phyloP scores from a whole-genome alignment of 2,329 filamentous ascomycete genomes.

The Alternaria arbusti region DNA sequence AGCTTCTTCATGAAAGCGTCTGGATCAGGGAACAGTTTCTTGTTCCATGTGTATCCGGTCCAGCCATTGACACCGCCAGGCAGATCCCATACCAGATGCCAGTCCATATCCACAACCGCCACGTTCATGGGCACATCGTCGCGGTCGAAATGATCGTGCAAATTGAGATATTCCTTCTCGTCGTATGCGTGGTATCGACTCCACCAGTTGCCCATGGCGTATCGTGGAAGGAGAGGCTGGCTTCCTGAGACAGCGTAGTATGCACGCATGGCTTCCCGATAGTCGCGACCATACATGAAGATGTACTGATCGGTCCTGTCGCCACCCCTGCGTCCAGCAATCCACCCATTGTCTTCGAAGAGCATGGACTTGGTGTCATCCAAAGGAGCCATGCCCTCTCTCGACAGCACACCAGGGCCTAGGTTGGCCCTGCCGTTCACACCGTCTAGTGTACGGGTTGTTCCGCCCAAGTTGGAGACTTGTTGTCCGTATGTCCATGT shows the following conservation, averaged over 20 bases:
- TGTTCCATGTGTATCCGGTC: constrained; percentile 70
- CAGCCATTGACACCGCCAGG: constrained; percentile 55
- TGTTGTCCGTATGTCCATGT: constrained; percentile 60
- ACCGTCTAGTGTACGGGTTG: constrained; percentile 62
- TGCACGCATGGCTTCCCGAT: constrained; percentile 59
- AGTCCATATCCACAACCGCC: constrained; percentile 71
- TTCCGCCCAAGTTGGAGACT: constrained; percentile 54
- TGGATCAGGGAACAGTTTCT: constrained; percentile 64
- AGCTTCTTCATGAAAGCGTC: constrained; percentile 58
- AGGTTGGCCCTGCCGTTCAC: constrained; percentile 60
- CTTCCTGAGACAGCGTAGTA: constrained; percentile 64
- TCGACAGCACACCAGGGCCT: constrained; percentile 59
- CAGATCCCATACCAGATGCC: constrained; percentile 61
- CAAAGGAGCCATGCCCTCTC: constrained; percentile 58
- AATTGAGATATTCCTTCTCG: constrained; percentile 60
- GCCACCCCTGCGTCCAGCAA: constrained; percentile 56
- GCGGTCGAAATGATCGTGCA: constrained; percentile 63
- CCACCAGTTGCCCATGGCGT: constrained; percentile 71
- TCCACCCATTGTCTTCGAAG: constrained; percentile 61
- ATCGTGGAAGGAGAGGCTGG: constrained; percentile 63
- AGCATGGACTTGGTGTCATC: constrained; percentile 65
- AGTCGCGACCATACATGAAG: constrained; percentile 66
- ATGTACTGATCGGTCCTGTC: constrained; percentile 65
- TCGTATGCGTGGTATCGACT: constrained; percentile 66
- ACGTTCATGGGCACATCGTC: constrained; percentile 64